phyloP scores from a whole-genome alignment of 148 eudicot species.

The Rhododendron ferrugineum region DNA sequence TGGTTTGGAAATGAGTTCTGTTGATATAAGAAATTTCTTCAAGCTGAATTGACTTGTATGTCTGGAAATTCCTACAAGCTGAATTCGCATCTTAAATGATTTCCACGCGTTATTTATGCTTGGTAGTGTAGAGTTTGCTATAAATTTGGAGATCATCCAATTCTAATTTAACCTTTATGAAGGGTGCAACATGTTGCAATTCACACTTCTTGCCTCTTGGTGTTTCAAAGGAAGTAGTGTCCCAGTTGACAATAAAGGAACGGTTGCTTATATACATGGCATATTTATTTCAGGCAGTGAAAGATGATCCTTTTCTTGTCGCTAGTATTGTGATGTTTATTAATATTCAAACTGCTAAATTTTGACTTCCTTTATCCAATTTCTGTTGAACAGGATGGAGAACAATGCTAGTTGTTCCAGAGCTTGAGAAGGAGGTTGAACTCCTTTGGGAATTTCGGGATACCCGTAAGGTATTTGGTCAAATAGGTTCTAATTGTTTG shows the following conservation, averaged over 20 bases:
- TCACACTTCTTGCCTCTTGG: background rate
- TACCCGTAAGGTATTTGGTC: constrained; percentile 62
- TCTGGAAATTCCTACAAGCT: background rate
- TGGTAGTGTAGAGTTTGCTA: background rate
- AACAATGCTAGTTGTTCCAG: constrained; percentile 98
- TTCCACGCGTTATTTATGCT: background rate
- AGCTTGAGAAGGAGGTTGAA: constrained; percentile 88
- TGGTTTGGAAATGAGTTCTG: background rate
- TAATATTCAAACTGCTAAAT: background rate
- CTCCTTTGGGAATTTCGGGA: constrained; percentile 62
- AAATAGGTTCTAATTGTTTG: background rate
- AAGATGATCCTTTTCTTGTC: background rate
- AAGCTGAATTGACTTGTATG: background rate
- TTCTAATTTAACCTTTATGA: background rate
- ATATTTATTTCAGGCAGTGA: background rate
- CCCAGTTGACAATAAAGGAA: background rate
- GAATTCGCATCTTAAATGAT: background rate
- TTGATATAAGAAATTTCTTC: background rate
- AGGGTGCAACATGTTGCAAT: background rate
- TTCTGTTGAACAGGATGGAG: constrained; percentile 74
- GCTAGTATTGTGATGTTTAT: background rate
- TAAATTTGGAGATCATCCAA: background rate
- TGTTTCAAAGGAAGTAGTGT: background rate
- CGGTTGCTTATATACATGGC: background rate
- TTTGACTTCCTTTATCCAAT: background rate